These are phyloP conservation scores for Geotrichum citri-aurantii DNA, from an alignment of 1,139 yeast genomes.

Conservation along the genomic window DNA sequence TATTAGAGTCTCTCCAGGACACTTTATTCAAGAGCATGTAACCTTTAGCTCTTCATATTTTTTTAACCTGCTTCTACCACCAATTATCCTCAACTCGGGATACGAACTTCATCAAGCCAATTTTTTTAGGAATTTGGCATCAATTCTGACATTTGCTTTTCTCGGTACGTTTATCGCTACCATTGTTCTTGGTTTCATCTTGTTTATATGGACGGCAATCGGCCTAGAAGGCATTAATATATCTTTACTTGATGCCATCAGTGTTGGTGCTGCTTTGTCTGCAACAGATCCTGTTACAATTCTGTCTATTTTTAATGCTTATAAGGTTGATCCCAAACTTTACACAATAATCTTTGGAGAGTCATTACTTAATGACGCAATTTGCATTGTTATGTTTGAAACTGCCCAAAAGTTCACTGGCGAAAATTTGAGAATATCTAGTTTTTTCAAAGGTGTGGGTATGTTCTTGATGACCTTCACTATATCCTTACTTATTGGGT, in stretches of 20 bases:
- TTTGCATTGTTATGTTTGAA: conserved; percentile 97
- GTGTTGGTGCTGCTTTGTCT: conserved; percentile 94
- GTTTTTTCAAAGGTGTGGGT: conserved; percentile 89
- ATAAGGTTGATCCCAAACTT: conserved; percentile 94
- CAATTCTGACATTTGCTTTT: conserved; percentile 90
- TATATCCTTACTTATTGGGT: conserved; percentile 86
- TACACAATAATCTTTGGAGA: conserved; percentile 98
- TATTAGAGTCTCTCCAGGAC: conserved; percentile 89
- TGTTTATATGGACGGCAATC: conserved; percentile 84
- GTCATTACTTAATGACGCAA: conserved; percentile 90
- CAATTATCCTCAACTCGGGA: conserved; percentile 92
- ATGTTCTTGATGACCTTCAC: conserved; percentile 91
- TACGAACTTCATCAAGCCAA: conserved; percentile 94
- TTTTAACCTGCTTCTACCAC: conserved; percentile 90
- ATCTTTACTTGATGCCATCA: conserved; percentile 91
- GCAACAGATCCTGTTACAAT: conserved; percentile 99
- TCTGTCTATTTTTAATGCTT: conserved; percentile 90
- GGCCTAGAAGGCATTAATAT: conserved; percentile 85
- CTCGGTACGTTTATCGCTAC: conserved; percentile 96
- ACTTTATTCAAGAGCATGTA: conserved; percentile 93
- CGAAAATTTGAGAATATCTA: conserved; percentile 60
- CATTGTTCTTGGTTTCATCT: conserved; percentile 74
- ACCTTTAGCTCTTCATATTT: conserved; percentile 92
- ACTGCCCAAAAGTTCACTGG: conserved; percentile 97
- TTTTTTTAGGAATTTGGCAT: conserved; percentile 86